Evolutionary conservation across 352 stramenopile genomes (phyloP).

Genomic region (Blastocystis sp.): DNA sequence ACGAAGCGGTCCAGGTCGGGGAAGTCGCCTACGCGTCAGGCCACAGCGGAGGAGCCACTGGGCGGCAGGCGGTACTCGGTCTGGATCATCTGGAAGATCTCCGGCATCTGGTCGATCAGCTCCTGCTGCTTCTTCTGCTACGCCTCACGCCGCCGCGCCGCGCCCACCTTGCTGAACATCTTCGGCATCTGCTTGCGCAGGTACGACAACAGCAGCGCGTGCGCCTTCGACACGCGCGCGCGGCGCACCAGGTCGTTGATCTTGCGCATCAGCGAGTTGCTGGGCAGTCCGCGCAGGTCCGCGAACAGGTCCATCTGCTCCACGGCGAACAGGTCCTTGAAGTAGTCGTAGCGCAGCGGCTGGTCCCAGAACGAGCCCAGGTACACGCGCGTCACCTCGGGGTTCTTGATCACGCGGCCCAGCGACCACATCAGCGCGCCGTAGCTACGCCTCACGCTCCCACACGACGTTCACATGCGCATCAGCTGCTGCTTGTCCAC

Average conservation of each 20-base stretch:
- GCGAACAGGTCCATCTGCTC: conserved; percentile 94
- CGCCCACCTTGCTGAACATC: conserved; percentile 85
- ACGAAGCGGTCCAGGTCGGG: conserved; percentile 85
- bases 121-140: conserved; percentile 89
- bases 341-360: conserved; percentile 80
- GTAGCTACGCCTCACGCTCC: conserved; percentile 79
- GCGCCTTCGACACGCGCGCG: conserved; percentile 88
- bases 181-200: conserved; percentile 91
- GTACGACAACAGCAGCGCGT: conserved; percentile 94
- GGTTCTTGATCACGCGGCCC: conserved; percentile 88
- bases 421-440: conserved; percentile 95
- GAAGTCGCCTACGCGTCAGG: conserved; percentile 79
- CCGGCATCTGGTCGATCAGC: conserved; percentile 87
- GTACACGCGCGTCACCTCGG: conserved; percentile 95
- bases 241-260: conserved; percentile 92
- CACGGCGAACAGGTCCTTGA: conserved; percentile 87
- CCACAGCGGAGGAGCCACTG: conserved; percentile 38
- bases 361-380: conserved; percentile 95
- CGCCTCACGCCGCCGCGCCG: neutral
- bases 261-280: conserved; percentile 85
- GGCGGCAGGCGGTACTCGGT: conserved; percentile 91
- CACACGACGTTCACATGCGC: conserved; percentile 78
- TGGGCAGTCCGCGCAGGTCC: conserved; percentile 88
- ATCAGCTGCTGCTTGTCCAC: conserved; percentile 94
- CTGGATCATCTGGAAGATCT: conserved; percentile 92